Conservation (phyloP, 1,284 basidiomycete species). For the Phellopilus nigrolimitatus region DNA sequence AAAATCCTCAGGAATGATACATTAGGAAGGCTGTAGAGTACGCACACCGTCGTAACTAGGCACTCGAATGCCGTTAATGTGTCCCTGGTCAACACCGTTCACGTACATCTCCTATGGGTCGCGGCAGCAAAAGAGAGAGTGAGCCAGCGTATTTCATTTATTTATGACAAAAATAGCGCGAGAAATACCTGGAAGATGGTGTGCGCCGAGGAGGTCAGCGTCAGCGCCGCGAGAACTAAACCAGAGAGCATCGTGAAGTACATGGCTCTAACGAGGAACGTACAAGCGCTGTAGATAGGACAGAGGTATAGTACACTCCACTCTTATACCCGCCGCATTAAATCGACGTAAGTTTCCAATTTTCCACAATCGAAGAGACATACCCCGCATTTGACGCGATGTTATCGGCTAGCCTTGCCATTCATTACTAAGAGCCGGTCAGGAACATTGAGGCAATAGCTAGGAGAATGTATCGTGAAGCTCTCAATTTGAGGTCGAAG, state of each 20-base stretch:
- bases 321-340: neutral
- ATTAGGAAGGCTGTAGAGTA: no score
- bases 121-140: neutral
- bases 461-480: neutral
- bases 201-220: no score
- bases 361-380: no score
- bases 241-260: conserved; percentile 25
- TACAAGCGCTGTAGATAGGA: neutral
- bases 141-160: no score
- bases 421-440: neutral
- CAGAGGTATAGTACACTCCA: neutral
- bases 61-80: conserved; percentile 42
- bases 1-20: no score
- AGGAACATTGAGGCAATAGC: neutral
- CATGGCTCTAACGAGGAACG: neutral
- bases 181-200: no score
- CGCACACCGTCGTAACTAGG: conserved; percentile 47
- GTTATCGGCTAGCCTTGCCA: neutral
- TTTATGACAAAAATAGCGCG: conserved; percentile 20
- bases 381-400: conserved; percentile 1
- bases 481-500: neutral
- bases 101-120: conserved; percentile 36
- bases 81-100: conserved; percentile 46
- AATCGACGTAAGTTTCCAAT: no score
- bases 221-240: conserved; percentile 27